phyloP scores from a whole-genome alignment of 1,284 basidiomycete genomes.

The Xerocomus amazonicus region DNA sequence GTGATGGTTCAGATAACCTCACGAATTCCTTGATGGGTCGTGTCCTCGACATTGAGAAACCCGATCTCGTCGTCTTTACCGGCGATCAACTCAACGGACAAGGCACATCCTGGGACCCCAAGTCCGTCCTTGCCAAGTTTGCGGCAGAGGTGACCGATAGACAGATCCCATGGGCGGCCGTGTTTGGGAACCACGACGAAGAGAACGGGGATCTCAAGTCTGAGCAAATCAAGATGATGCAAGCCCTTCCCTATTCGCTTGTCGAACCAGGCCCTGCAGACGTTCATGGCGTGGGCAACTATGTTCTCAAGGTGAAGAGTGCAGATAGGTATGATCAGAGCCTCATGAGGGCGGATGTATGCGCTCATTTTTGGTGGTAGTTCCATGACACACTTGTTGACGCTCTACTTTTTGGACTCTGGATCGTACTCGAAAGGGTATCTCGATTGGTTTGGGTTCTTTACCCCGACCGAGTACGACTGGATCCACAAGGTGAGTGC shows the following conservation, averaged over 20 bases:
- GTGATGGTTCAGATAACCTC: conserved; percentile 66
- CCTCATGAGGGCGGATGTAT: background rate
- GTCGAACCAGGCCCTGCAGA: conserved; percentile 76
- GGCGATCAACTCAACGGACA: conserved; percentile 89
- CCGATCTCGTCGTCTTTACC: conserved; percentile 86
- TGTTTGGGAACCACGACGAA: conserved; percentile 92
- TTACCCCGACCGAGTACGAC: conserved; percentile 71
- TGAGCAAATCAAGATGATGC: conserved; percentile 70
- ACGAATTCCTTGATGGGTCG: conserved; percentile 66
- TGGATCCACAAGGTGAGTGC: conserved; percentile 63
- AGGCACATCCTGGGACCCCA: conserved; percentile 81
- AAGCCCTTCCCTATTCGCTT: conserved; percentile 81
- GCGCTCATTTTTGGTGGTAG: conserved; percentile 36
- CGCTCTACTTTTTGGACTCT: conserved; percentile 92
- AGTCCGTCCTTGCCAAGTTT: conserved; percentile 86
- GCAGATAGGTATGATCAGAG: conserved; percentile 56
- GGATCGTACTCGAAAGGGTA: conserved; percentile 67
- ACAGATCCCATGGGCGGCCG: conserved; percentile 82
- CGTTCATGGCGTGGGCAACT: conserved; percentile 86
- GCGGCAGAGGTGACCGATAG: conserved; percentile 72
- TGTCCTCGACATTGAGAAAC: conserved; percentile 79
- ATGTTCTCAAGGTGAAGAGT: conserved; percentile 72
- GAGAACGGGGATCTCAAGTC: conserved; percentile 64
- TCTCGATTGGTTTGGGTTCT: conserved; percentile 57
- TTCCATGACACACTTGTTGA: conserved; percentile 83